Evolutionary conservation across 2,329 filamentous ascomycete genomes (phyloP).

Genomic region (Microcyclospora tardicrescens): DNA sequence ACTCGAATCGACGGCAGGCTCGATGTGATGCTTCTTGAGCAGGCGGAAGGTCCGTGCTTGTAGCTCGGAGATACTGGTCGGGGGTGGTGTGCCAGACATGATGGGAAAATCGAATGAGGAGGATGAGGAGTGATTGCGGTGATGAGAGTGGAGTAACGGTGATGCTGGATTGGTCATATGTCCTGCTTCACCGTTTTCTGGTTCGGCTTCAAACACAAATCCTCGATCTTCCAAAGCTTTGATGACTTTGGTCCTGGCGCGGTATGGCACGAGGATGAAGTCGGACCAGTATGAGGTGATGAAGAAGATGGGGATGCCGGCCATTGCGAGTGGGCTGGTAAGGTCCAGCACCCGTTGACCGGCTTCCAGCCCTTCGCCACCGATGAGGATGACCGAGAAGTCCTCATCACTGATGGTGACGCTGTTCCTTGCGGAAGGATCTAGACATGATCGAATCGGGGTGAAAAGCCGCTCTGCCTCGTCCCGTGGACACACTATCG

Average conservation of each 20-base stretch:
- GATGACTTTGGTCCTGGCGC: slow-evolving; percentile 60
- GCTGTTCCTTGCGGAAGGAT: slow-evolving; percentile 27
- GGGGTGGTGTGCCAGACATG: slow-evolving; percentile 57
- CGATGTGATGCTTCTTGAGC: slow-evolving; percentile 65
- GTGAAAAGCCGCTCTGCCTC: slow-evolving; percentile 64
- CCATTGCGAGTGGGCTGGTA: slow-evolving; percentile 78
- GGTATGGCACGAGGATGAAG: slow-evolving; percentile 80
- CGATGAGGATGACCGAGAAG: slow-evolving; percentile 80
- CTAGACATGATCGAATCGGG: slow-evolving; percentile 53
- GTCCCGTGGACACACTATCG: slow-evolving; percentile 69
- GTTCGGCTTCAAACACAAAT: slow-evolving; percentile 65
- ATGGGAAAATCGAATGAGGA: slow-evolving; percentile 34
- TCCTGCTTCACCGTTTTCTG: slow-evolving; percentile 34
- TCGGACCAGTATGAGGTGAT: slow-evolving; percentile 97
- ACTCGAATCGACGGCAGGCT: slow-evolving; percentile 54
- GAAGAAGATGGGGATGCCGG: slow-evolving; percentile 94
- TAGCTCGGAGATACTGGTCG: slow-evolving; percentile 64
- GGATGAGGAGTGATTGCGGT: slow-evolving; percentile 32
- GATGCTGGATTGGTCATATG: slow-evolving; percentile 34
- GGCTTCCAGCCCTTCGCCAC: slow-evolving; percentile 79
- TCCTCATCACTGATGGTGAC: slow-evolving; percentile 70
- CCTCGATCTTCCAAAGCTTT: slow-evolving; percentile 64
- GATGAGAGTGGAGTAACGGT: slow-evolving; percentile 44
- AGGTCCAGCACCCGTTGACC: slow-evolving; percentile 84
- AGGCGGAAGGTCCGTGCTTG: slow-evolving; percentile 70